phyloP scores from a whole-genome alignment of 768 basidiomycete species.

The Hypholoma fasciculare region DNA sequence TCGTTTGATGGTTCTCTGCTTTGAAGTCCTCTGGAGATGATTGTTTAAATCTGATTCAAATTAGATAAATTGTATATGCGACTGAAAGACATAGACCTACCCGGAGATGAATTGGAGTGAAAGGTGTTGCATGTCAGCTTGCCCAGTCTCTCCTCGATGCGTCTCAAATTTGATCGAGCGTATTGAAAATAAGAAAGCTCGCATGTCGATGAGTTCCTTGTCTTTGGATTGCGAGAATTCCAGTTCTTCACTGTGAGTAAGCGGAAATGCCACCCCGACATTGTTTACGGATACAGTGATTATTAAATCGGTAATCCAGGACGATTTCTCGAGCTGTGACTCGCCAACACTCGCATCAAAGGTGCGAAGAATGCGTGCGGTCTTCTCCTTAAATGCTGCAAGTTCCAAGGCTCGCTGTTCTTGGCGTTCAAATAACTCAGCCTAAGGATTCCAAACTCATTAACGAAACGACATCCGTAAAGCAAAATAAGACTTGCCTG shows the following conservation, averaged over 20 bases:
- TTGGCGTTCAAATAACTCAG: conserved; percentile 71
- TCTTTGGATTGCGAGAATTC: conserved; percentile 44
- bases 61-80: conserved; percentile 12
- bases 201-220: conserved; percentile 47
- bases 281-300: conserved; percentile 58
- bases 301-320: conserved; percentile 58
- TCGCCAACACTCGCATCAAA: conserved; percentile 66
- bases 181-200: conserved; percentile 87
- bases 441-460: conserved; percentile 35
- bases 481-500: conserved; percentile 48
- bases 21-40: conserved; percentile 67
- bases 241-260: conserved; percentile 62
- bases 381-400: conserved; percentile 82
- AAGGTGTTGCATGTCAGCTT: conserved; percentile 68
- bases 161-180: conserved; percentile 71
- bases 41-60: conserved; percentile 74
- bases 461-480: not conserved
- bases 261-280: conserved; percentile 90
- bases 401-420: conserved; percentile 79
- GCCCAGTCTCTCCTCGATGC: conserved; percentile 76
- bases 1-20: conserved; percentile 63
- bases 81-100: conserved; percentile 41
- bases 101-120: conserved; percentile 84
- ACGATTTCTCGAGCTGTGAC: conserved; percentile 30
- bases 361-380: conserved; percentile 67